phyloP scores from a whole-genome alignment of 345 rosid genomes.

The Eutrema japonicum region DNA sequence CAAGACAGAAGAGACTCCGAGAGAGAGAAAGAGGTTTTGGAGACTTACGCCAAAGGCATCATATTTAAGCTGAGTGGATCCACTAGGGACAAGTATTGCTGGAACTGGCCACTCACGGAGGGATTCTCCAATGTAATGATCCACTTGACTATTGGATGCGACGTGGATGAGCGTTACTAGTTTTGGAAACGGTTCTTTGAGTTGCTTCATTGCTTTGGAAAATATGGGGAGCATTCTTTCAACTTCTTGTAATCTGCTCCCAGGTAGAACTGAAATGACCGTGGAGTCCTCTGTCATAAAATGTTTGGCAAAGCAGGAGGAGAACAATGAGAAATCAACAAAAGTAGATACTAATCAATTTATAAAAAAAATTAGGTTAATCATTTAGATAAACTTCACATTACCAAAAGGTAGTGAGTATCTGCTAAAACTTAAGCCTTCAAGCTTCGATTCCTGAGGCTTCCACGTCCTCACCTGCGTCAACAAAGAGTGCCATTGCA shows the following conservation, averaged over 20 bases:
- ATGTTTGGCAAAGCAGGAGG: neutral
- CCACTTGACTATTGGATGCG: slow-evolving; percentile 77
- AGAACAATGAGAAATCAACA: slow-evolving; percentile 23
- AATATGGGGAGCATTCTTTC: slow-evolving; percentile 86
- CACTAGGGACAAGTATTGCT: slow-evolving; percentile 71
- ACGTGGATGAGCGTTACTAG: slow-evolving; percentile 67
- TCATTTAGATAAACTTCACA: slow-evolving; percentile 12
- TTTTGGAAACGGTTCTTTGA: slow-evolving; percentile 56
- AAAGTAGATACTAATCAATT: neutral
- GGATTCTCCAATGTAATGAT: slow-evolving; percentile 49
- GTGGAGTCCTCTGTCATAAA: slow-evolving; percentile 62
- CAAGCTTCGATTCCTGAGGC: slow-evolving; percentile 51
- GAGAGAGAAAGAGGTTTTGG: neutral
- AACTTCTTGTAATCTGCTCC: slow-evolving; percentile 96
- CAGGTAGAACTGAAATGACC: slow-evolving; percentile 75
- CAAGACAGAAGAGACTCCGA: neutral
- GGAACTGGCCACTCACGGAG: slow-evolving; percentile 77
- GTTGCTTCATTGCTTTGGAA: slow-evolving; percentile 52
- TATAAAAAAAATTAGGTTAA: neutral
- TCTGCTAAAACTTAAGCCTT: slow-evolving; percentile 51
- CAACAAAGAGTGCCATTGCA: neutral
- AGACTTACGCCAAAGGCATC: slow-evolving; percentile 75
- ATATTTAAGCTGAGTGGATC: slow-evolving; percentile 63
- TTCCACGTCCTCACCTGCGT: slow-evolving; percentile 53
- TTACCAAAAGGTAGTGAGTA: slow-evolving; percentile 68